Percentiles rank a stretch among this genome's conserved stretches.
phyloP scores from a whole-genome alignment of 1,284 basidiomycete species.

The Papiliotrema laurentii region DNA sequence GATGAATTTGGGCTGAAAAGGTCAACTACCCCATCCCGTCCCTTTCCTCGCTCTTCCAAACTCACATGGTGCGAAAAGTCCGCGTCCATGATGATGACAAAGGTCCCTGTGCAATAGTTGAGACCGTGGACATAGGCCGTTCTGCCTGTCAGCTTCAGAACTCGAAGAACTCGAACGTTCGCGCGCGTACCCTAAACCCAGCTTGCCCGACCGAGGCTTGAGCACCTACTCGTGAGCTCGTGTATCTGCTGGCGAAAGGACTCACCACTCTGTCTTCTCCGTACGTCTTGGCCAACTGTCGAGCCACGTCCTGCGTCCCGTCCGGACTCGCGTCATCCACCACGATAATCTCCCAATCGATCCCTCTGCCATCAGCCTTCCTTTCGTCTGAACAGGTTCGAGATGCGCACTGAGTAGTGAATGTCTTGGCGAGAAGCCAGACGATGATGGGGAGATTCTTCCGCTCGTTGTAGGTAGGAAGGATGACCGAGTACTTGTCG shows the following conservation, averaged over 20 bases:
- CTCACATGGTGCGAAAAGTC: constrained; percentile 90
- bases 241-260: not conserved
- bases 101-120: constrained; percentile 82
- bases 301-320: constrained; percentile 82
- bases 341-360: constrained; percentile 79
- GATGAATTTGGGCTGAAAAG: constrained; percentile 82
- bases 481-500: constrained; percentile 76
- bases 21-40: too few relatives aligned
- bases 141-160: constrained; percentile 50
- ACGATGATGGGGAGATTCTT: constrained; percentile 83
- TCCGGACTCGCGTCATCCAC: constrained; percentile 90
- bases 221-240: constrained; percentile 55
- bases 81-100: constrained; percentile 94
- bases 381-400: not conserved
- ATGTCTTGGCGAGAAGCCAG: constrained; percentile 73
- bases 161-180: too few relatives aligned
- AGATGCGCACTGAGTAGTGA: constrained; percentile 64
- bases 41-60: too few relatives aligned
- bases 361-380: constrained; percentile 45
- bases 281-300: constrained; percentile 68
- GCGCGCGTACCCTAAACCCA: constrained; percentile 69
- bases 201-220: constrained; percentile 78
- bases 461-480: constrained; percentile 89
- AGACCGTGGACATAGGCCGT: constrained; percentile 90
- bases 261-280: constrained; percentile 75